These are phyloP conservation scores for Myriosclerotinia scirpicola DNA, from an alignment of 2,329 filamentous ascomycete species.

Conservation along the genomic window DNA sequence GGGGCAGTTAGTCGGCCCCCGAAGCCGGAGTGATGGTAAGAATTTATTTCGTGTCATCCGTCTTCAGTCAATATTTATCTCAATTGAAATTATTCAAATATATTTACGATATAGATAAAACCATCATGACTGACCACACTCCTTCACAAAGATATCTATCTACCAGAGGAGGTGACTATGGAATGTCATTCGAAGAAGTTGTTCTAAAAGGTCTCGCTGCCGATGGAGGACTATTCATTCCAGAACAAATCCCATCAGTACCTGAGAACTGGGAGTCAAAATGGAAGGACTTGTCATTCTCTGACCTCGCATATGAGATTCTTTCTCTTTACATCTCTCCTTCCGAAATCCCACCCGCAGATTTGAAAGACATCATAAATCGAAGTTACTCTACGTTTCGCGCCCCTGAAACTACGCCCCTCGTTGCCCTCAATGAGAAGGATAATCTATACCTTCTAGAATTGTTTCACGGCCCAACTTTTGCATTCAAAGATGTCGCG, in stretches of 20 bases:
- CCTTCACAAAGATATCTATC: slow-evolving; percentile 62
- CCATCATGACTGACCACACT: slow-evolving; percentile 40
- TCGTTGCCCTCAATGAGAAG: slow-evolving; percentile 70
- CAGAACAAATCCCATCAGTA: slow-evolving; percentile 72
- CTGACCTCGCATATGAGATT: slow-evolving; percentile 80
- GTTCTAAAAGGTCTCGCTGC: slow-evolving; percentile 84
- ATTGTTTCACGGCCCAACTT: slow-evolving; percentile 94
- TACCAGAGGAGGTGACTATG: slow-evolving; percentile 62
- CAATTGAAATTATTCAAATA: slow-evolving; percentile 14
- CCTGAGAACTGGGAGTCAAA: slow-evolving; percentile 61
- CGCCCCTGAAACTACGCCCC: slow-evolving; percentile 71
- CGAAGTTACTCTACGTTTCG: slow-evolving; percentile 90
- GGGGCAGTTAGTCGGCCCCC: background rate
- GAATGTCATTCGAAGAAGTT: slow-evolving; percentile 84
- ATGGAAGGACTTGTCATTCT: slow-evolving; percentile 78
- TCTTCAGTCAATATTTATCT: slow-evolving; percentile 1
- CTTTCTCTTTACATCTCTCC: slow-evolving; percentile 84
- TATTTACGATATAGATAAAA: background rate
- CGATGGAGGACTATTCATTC: slow-evolving; percentile 88
- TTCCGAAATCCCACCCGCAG: slow-evolving; percentile 74
- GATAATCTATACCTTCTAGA: slow-evolving; percentile 83
- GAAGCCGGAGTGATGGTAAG: slow-evolving; percentile 7
- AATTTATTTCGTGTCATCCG: slow-evolving; percentile 8
- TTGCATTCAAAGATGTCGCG: slow-evolving; percentile 93
- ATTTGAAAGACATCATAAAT: slow-evolving; percentile 80